phyloP scores from a whole-genome alignment of 139 green algal species.

The Diplosphaera chodatii region DNA sequence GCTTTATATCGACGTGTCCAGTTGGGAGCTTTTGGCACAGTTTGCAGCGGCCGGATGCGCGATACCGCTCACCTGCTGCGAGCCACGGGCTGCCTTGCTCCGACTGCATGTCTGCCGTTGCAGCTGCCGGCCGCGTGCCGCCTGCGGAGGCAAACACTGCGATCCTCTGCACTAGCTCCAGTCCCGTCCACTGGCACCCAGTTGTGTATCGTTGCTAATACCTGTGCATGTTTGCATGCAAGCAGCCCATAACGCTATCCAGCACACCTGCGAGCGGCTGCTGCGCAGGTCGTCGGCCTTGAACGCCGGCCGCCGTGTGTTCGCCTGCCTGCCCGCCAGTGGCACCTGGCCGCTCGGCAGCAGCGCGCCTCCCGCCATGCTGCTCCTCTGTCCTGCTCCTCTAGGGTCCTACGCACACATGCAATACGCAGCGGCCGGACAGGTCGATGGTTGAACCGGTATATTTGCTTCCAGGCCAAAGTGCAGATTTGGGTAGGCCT shows the following conservation, averaged over 20 bases:
- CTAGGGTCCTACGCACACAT: too few relatives aligned
- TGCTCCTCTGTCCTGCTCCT: neutral
- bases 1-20: neutral
- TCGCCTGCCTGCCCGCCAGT: slow-evolving; percentile 15
- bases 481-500: too few relatives aligned
- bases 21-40: neutral
- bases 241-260: neutral
- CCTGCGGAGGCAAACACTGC: neutral
- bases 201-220: too few relatives aligned
- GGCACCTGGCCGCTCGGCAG: neutral
- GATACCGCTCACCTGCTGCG: neutral
- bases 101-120: neutral
- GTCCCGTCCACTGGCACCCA: too few relatives aligned
- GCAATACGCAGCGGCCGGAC: too few relatives aligned
- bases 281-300: neutral
- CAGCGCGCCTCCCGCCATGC: neutral
- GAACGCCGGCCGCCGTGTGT: neutral
- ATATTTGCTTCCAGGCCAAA: too few relatives aligned
- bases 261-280: neutral
- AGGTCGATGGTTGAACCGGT: too few relatives aligned
- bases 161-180: neutral
- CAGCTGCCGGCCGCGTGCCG: neutral
- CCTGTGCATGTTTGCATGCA: neutral
- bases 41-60: neutral
- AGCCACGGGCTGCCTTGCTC: neutral